phyloP scores from a whole-genome alignment of 306 rosid genomes.

The Fragaria iinumae region DNA sequence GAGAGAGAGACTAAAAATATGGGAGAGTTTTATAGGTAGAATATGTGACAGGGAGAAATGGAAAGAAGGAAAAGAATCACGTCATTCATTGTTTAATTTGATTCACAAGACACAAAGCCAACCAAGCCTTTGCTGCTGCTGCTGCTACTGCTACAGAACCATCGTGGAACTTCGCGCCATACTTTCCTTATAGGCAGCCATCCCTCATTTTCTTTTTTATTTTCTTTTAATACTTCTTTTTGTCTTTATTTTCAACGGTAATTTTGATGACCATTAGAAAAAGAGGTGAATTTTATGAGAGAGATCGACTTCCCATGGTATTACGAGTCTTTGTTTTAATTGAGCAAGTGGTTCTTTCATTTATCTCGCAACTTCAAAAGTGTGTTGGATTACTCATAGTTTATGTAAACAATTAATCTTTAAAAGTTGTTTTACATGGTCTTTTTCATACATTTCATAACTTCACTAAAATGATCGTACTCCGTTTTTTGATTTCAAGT shows the following conservation, averaged over 20 bases:
- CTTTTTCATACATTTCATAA: too few species aligned
- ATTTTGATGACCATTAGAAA: too few species aligned
- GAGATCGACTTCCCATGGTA: too few species aligned
- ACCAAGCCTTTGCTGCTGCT: constrained; percentile 6
- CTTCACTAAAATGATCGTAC: too few species aligned
- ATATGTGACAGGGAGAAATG: not conserved
- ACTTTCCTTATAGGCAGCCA: constrained; percentile 1
- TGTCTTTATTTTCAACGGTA: constrained; percentile 1
- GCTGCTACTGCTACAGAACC: not conserved
- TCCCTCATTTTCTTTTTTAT: not conserved
- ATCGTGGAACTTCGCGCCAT: constrained; percentile 35
- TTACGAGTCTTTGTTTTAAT: too few species aligned
- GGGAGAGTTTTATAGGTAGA: not conserved
- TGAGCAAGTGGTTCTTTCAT: too few species aligned
- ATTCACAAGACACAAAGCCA: not conserved
- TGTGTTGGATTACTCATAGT: too few species aligned
- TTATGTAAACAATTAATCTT: too few species aligned
- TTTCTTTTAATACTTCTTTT: not conserved
- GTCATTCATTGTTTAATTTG: not conserved
- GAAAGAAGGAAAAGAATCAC: not conserved
- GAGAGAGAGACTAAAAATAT: not conserved
- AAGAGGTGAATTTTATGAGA: too few species aligned
- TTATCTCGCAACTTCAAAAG: too few species aligned
- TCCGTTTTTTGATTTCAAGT: too few species aligned
- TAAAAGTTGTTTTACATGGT: too few species aligned